A percentile compares a stretch with the other conserved stretches of the same genome.
These are phyloP conservation scores for Buxus sempervirens DNA, from an alignment of 164 flowering plant species.

Conservation along the genomic window DNA sequence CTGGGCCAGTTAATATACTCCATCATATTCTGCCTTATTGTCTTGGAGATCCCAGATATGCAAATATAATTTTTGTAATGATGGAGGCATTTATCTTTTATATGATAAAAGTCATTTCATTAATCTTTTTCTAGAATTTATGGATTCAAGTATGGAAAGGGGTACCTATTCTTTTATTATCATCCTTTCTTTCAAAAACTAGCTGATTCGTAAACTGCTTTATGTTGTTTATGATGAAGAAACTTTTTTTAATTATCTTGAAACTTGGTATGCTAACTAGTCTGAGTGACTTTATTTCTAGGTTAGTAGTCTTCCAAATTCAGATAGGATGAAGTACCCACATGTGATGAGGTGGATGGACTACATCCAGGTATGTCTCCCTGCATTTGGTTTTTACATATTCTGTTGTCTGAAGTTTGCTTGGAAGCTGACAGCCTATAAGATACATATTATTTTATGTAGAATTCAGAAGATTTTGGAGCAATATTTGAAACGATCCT, in stretches of 20 bases:
- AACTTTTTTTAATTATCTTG: background rate
- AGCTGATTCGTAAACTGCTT: background rate
- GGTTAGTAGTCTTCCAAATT: constrained; percentile 49
- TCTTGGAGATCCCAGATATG: background rate
- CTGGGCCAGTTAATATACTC: background rate
- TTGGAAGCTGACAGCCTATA: background rate
- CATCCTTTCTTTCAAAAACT: background rate
- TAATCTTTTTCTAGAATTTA: background rate
- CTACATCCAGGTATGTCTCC: constrained; percentile 71
- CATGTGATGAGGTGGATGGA: constrained; percentile 89
- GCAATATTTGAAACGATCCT: constrained; percentile 43
- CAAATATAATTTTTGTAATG: background rate
- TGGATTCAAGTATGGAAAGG: too few species aligned
- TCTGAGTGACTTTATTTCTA: constrained; percentile 22
- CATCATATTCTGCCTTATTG: background rate
- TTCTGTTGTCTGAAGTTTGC: background rate
- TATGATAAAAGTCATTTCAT: too few species aligned
- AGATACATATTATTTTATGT: constrained; percentile 16
- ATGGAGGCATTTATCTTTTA: background rate
- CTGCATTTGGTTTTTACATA: background rate
- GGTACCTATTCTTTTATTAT: background rate
- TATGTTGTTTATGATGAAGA: background rate
- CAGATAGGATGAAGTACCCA: constrained; percentile 49
- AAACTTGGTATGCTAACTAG: constrained; percentile 8
- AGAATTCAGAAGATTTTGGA: constrained; percentile 54